A percentile compares a stretch with the other conserved stretches of the same genome.
These are phyloP conservation scores for Wickerhamiella infanticola DNA, from an alignment of 1,139 yeast species.

Conservation along the genomic window DNA sequence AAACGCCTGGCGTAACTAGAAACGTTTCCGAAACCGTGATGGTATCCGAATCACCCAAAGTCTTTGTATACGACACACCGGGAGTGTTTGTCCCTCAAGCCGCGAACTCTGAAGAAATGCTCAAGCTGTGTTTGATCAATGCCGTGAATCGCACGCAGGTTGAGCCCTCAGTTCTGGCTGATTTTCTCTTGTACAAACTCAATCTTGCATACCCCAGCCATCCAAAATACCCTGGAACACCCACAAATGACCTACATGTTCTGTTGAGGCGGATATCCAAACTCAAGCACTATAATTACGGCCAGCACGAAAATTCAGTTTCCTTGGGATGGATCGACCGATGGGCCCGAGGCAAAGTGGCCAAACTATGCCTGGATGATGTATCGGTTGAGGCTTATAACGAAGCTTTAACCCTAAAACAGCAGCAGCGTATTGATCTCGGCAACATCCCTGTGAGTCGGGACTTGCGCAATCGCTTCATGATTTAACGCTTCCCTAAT, in stretches of 20 bases:
- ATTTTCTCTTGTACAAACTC: slow-evolving; percentile 58
- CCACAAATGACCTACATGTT: slow-evolving; percentile 60
- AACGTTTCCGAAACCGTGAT: slow-evolving; percentile 64
- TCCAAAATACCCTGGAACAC: slow-evolving; percentile 35
- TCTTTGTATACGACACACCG: slow-evolving; percentile 77
- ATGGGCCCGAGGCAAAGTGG: slow-evolving; percentile 47
- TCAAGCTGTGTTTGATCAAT: slow-evolving; percentile 59
- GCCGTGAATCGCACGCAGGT: slow-evolving; percentile 56
- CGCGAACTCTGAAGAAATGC: slow-evolving; percentile 51
- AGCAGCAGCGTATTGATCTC: slow-evolving; percentile 4
- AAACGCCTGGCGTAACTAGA: slow-evolving; percentile 82
- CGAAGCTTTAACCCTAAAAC: slow-evolving; percentile 12
- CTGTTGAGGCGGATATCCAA: slow-evolving; percentile 27
- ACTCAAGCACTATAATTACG: slow-evolving; percentile 5
- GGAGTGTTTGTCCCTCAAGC: slow-evolving; percentile 80
- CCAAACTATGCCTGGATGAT: slow-evolving; percentile 22
- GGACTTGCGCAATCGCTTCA: slow-evolving; percentile 5
- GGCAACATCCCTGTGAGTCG: slow-evolving; percentile 3
- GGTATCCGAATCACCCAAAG: slow-evolving; percentile 45
- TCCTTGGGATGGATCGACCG: slow-evolving; percentile 55
- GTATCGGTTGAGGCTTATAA: slow-evolving; percentile 14
- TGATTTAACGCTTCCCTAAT: slow-evolving; percentile 2
- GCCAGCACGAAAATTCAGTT: slow-evolving; percentile 39
- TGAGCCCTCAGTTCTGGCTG: slow-evolving; percentile 81
- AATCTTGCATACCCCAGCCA: slow-evolving; percentile 31